phyloP scores from a whole-genome alignment of 116 monocot genomes.

The Zostera marina region DNA sequence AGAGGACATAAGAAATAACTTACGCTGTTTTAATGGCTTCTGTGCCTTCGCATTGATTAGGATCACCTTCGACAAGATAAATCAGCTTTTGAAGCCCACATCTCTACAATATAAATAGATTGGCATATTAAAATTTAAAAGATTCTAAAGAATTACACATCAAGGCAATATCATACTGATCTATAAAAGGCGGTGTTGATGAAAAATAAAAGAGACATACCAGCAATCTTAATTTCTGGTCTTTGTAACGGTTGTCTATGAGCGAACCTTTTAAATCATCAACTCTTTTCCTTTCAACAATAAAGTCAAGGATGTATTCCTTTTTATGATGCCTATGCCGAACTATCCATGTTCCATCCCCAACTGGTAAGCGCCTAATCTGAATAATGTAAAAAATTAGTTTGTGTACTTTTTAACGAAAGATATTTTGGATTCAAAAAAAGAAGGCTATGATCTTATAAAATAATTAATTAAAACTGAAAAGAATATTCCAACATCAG shows the following conservation, averaged over 20 bases:
- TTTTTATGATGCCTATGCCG: conserved; percentile 24
- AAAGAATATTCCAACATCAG: background rate
- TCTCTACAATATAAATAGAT: conserved; percentile 28
- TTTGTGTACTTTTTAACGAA: no score
- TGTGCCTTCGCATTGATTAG: conserved; percentile 60
- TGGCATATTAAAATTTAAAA: background rate
- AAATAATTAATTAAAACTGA: background rate
- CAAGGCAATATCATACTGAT: background rate
- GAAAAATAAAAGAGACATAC: conserved; percentile 13
- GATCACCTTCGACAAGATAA: conserved; percentile 95
- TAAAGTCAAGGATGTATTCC: conserved; percentile 95
- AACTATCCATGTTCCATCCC: conserved; percentile 92
- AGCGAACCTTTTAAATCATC: conserved; percentile 77
- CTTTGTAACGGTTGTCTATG: conserved; percentile 79
- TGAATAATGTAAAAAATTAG: conserved; percentile 7
- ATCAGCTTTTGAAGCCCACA: conserved; percentile 83
- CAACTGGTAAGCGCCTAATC: conserved; percentile 77
- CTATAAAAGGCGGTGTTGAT: background rate
- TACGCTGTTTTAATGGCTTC: conserved; percentile 99
- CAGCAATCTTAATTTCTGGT: conserved; percentile 87
- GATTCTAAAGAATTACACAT: background rate
- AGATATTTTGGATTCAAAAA: background rate
- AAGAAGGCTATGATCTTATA: no score
- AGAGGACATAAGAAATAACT: conserved; percentile 4
- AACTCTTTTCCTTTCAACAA: conserved; percentile 94